Conservation (phyloP, 2,329 filamentous ascomycete species). For the Aspergillus unguis region DNA sequence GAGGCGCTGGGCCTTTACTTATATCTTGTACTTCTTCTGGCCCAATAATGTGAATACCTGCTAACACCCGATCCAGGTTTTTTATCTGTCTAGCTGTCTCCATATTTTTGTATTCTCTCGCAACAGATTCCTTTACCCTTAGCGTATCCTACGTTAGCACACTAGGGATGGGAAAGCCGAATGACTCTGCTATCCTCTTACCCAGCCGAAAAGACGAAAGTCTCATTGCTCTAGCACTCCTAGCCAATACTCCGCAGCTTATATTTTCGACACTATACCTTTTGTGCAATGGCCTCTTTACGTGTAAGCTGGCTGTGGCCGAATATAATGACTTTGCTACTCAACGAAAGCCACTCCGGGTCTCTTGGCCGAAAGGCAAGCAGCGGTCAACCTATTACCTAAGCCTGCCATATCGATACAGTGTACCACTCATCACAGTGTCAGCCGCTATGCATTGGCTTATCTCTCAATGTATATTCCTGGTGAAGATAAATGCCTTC, state of each 20-base stretch:
- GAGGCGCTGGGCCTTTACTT: neutral
- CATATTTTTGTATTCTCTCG: neutral
- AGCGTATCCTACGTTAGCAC: neutral
- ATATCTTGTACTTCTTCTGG: neutral
- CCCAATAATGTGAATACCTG: neutral
- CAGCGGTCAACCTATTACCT: slow-evolving; percentile 48
- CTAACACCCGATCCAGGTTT: neutral
- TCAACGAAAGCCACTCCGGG: slow-evolving; percentile 41
- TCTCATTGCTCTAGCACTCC: slow-evolving; percentile 3
- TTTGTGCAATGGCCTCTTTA: slow-evolving; percentile 37
- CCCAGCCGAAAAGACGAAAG: neutral
- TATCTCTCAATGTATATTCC: slow-evolving; percentile 45
- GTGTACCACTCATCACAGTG: slow-evolving; percentile 30
- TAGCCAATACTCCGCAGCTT: slow-evolving; percentile 34
- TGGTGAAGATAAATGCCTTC: slow-evolving; percentile 22
- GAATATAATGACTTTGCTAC: slow-evolving; percentile 49
- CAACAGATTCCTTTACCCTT: neutral
- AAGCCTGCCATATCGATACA: slow-evolving; percentile 37
- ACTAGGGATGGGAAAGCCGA: neutral
- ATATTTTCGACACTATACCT: slow-evolving; percentile 35
- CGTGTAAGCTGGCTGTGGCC: slow-evolving; percentile 44
- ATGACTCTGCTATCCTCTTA: neutral
- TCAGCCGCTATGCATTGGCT: slow-evolving; percentile 46
- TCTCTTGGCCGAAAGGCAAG: slow-evolving; percentile 40
- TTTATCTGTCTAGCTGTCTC: neutral